Evolutionary conservation across 257 asterid genomes (phyloP).

Genomic region (Misopates orontium): DNA sequence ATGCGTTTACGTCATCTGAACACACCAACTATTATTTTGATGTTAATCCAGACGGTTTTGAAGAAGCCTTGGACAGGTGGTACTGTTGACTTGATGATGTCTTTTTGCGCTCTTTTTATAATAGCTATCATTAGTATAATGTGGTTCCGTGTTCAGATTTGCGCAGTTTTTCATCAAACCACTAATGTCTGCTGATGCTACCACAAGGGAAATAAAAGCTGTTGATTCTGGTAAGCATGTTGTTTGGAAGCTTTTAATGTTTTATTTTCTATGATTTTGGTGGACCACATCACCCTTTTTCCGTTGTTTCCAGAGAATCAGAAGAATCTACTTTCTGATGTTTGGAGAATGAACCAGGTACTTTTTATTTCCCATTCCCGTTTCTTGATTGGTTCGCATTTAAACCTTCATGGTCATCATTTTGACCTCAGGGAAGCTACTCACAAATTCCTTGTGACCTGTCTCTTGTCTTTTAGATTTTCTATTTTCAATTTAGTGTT

Average conservation of each 20-base stretch:
- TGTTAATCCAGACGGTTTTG: slow-evolving; percentile 82
- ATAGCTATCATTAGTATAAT: slow-evolving; percentile 11
- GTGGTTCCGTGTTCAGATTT: slow-evolving; percentile 51
- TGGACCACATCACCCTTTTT: slow-evolving; percentile 26
- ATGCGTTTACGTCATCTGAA: slow-evolving; percentile 89
- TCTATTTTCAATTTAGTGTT: neutral
- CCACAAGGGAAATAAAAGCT: slow-evolving; percentile 91
- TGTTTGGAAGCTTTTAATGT: slow-evolving; percentile 23
- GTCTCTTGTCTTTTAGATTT: neutral
- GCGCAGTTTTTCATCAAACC: slow-evolving; percentile 95
- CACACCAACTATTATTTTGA: slow-evolving; percentile 87
- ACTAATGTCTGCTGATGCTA: slow-evolving; percentile 96
- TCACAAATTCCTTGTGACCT: neutral
- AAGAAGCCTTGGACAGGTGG: slow-evolving; percentile 96
- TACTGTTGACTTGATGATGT: slow-evolving; percentile 10
- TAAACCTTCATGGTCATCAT: slow-evolving; percentile 9
- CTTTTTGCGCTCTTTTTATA: slow-evolving; percentile 1
- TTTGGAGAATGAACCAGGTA: slow-evolving; percentile 99
- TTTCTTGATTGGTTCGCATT: neutral
- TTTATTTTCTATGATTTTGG: slow-evolving; percentile 25
- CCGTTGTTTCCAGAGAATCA: slow-evolving; percentile 67
- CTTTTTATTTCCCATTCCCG: slow-evolving; percentile 15
- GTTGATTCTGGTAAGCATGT: slow-evolving; percentile 84
- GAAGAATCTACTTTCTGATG: slow-evolving; percentile 87
- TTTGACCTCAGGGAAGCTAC: slow-evolving; percentile 15